Evolutionary conservation across 148 eudicot species (phyloP).

Genomic region (Tetragonia tetragonoides): DNA sequence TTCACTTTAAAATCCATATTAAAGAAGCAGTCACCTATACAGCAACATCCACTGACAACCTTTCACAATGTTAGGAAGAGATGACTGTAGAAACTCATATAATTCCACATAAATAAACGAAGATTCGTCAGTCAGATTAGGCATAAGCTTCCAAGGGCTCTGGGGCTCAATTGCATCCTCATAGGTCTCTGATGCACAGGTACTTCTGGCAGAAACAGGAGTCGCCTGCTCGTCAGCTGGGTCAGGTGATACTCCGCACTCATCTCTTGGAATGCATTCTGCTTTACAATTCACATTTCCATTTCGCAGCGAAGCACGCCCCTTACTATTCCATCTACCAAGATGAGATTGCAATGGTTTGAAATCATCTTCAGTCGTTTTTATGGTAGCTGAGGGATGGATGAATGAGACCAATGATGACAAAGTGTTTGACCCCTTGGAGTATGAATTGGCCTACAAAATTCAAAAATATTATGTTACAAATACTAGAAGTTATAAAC

Average conservation of each 20-base stretch:
- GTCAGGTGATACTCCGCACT: constrained; percentile 25
- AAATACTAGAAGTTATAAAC: neutral
- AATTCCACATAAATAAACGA: constrained; percentile 55
- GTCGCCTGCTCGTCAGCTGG: constrained; percentile 27
- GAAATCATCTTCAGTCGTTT: constrained; percentile 34
- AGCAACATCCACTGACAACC: constrained; percentile 94
- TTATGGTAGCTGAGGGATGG: constrained; percentile 46
- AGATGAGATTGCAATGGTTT: constrained; percentile 50
- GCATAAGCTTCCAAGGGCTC: constrained; percentile 45
- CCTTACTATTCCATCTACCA: constrained; percentile 53
- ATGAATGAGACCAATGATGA: constrained; percentile 60
- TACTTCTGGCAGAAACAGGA: constrained; percentile 38
- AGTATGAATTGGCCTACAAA: constrained; percentile 55
- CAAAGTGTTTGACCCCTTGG: constrained; percentile 45
- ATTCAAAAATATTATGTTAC: constrained; percentile 32
- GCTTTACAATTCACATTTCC: constrained; percentile 37
- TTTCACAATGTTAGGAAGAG: constrained; percentile 90
- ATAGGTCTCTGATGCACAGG: constrained; percentile 47
- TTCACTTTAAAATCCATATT: neutral
- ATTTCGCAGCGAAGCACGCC: constrained; percentile 36
- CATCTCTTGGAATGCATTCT: constrained; percentile 33
- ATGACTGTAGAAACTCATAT: constrained; percentile 64
- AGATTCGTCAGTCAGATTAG: constrained; percentile 68
- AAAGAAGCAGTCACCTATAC: constrained; percentile 61
- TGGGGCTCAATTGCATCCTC: constrained; percentile 60